Conservation (phyloP, 352 stramenopile species). For the Globisporangium perplexum region DNA sequence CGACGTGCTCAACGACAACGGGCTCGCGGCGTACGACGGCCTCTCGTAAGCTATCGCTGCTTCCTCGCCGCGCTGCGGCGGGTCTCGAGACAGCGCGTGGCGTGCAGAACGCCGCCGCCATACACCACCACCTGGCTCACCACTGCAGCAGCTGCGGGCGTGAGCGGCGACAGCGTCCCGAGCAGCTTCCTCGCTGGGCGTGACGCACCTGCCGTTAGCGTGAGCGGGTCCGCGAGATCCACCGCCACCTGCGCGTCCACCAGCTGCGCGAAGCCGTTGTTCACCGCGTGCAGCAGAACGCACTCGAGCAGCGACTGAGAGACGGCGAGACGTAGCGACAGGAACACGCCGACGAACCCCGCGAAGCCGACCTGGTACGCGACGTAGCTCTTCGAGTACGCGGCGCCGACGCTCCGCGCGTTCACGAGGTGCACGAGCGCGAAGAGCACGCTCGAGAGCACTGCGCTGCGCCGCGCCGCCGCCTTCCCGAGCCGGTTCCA, state of each 20-base stretch:
- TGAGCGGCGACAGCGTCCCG: background rate
- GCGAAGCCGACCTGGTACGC: slow-evolving; percentile 38
- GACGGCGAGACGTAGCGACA: slow-evolving; percentile 27
- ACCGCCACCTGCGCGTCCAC: slow-evolving; percentile 13
- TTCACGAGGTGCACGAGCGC: slow-evolving; percentile 47
- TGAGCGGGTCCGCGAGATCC: slow-evolving; percentile 4
- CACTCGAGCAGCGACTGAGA: slow-evolving; percentile 48
- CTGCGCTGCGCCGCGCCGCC: slow-evolving; percentile 15
- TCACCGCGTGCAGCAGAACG: slow-evolving; percentile 45
- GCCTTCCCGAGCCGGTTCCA: slow-evolving; percentile 32
- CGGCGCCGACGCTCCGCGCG: slow-evolving; percentile 12
- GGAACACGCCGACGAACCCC: slow-evolving; percentile 34
- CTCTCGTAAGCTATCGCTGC: slow-evolving; percentile 27
- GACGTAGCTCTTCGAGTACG: slow-evolving; percentile 23
- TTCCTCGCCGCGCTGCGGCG: background rate
- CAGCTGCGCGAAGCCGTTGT: slow-evolving; percentile 46
- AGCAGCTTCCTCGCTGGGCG: no score
- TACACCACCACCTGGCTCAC: background rate
- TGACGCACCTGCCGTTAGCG: background rate
- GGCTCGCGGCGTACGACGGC: slow-evolving; percentile 91
- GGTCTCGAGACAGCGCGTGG: background rate
- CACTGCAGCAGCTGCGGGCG: background rate
- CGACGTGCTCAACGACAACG: slow-evolving; percentile 89
- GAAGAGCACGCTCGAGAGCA: slow-evolving; percentile 38
- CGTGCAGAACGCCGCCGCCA: background rate